Percentiles rank a stretch among this genome's conserved stretches.
Conservation (phyloP, 1,284 basidiomycete species). For the Tylopilus sp. region DNA sequence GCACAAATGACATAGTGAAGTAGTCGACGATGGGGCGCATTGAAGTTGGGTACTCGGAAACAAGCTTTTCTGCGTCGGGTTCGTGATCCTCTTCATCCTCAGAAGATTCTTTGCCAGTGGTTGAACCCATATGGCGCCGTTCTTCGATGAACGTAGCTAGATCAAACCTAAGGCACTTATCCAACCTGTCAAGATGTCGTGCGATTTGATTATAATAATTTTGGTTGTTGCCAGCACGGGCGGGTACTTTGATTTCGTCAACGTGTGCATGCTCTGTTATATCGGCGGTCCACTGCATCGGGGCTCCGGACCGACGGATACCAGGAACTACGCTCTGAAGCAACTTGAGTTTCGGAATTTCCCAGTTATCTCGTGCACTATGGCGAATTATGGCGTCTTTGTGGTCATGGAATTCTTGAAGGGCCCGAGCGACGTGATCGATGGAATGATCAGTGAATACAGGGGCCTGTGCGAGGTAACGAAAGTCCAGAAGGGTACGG, state of each 20-base stretch:
- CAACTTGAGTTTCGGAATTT: no score
- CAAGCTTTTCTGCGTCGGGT: background rate
- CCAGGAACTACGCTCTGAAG: no score
- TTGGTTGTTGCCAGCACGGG: no score
- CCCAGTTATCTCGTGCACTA: background rate
- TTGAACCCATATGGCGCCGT: no score
- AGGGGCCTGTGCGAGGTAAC: background rate
- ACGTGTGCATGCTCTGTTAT: constrained; percentile 15
- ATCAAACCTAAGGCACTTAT: no score
- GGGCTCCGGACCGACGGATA: background rate
- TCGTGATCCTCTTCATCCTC: background rate
- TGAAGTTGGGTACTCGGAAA: background rate
- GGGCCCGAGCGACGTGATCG: background rate
- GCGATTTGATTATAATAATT: constrained; percentile 4
- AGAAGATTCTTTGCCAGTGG: no score
- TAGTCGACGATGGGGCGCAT: background rate
- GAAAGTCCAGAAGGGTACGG: no score
- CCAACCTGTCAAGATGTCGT: no score
- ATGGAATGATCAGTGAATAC: constrained; percentile 4
- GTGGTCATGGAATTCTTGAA: no score
- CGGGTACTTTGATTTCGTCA: background rate
- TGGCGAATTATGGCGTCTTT: background rate
- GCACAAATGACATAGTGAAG: background rate
- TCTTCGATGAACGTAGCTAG: no score
- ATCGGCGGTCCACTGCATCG: constrained; percentile 20